Percentiles rank a stretch among this genome's conserved stretches.
phyloP scores from a whole-genome alignment of 495 filamentous ascomycete species.

The Durotheca rogersii region DNA sequence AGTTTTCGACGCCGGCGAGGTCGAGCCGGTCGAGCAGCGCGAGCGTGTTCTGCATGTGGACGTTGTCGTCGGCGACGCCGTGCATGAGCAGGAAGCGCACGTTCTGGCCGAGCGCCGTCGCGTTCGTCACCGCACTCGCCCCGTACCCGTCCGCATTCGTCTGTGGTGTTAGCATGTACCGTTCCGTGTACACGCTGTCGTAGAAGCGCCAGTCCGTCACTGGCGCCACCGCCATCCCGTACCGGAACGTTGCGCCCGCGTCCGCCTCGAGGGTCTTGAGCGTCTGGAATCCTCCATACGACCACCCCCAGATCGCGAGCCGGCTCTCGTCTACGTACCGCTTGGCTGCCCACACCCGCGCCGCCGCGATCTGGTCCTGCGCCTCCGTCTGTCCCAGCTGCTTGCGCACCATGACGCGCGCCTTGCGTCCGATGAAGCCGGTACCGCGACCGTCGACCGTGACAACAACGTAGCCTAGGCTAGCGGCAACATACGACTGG shows the following conservation, averaged over 20 bases:
- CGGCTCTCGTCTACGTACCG: conserved; percentile 76
- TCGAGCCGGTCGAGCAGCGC: conserved; percentile 85
- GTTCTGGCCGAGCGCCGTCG: conserved; percentile 65
- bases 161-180: conserved; percentile 92
- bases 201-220: conserved; percentile 97
- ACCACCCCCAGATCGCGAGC: conserved; percentile 98
- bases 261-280: conserved; percentile 92
- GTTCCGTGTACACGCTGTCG: conserved; percentile 92
- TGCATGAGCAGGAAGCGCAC: conserved; percentile 93
- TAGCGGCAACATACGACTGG: conserved; percentile 83
- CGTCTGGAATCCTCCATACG: conserved; percentile 96
- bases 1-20: conserved; percentile 82
- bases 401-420: conserved; percentile 77
- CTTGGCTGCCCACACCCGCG: conserved; percentile 80
- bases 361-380: conserved; percentile 86
- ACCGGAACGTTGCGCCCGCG: conserved; percentile 83
- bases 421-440: conserved; percentile 81
- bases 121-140: conserved; percentile 70
- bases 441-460: conserved; percentile 94
- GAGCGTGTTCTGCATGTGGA: conserved; percentile 91
- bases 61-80: conserved; percentile 92
- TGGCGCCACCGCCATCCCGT: conserved; percentile 96
- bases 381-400: conserved; percentile 85
- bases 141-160: conserved; percentile 77
- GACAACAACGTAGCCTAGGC: conserved; percentile 89